phyloP scores from a whole-genome alignment of 2,329 filamentous ascomycete species.

The Colletotrichum liaoningense region DNA sequence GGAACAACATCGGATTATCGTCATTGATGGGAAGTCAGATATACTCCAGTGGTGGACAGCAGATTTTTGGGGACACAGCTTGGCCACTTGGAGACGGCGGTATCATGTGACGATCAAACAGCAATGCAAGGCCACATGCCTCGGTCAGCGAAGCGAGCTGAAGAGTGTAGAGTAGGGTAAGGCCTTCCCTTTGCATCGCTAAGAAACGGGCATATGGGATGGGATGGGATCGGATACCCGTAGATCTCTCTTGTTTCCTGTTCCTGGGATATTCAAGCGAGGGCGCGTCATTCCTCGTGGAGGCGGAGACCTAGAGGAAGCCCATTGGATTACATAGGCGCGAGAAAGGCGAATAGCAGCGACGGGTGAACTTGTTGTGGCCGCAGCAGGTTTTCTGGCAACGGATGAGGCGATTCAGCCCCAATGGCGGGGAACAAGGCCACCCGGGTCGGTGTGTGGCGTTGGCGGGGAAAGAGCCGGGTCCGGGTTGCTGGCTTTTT shows the following conservation, averaged over 20 bases:
- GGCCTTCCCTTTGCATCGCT: background rate
- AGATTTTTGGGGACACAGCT: background rate
- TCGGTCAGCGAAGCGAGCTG: background rate
- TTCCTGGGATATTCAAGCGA: background rate
- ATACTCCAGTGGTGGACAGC: background rate
- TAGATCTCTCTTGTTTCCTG: background rate
- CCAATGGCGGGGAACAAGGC: slow-evolving; percentile 13
- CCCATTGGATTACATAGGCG: background rate
- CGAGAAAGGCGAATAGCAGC: background rate
- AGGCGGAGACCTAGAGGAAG: background rate
- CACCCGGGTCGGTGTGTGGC: background rate
- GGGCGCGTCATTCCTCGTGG: background rate
- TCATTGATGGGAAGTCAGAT: slow-evolving; percentile 28
- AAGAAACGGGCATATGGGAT: background rate
- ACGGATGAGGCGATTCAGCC: slow-evolving; percentile 31
- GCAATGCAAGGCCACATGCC: background rate
- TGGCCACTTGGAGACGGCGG: slow-evolving; percentile 1
- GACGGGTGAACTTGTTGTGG: background rate
- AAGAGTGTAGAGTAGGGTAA: background rate
- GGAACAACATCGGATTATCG: slow-evolving; percentile 24
- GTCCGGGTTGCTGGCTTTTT: slow-evolving; percentile 7
- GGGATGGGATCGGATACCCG: too few species aligned
- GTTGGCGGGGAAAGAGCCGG: background rate
- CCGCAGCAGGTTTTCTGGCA: slow-evolving; percentile 30
- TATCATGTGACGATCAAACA: slow-evolving; percentile 28